These are phyloP conservation scores for Leccinum uliginosum DNA, from an alignment of 768 basidiomycete genomes.

Conservation along the genomic window DNA sequence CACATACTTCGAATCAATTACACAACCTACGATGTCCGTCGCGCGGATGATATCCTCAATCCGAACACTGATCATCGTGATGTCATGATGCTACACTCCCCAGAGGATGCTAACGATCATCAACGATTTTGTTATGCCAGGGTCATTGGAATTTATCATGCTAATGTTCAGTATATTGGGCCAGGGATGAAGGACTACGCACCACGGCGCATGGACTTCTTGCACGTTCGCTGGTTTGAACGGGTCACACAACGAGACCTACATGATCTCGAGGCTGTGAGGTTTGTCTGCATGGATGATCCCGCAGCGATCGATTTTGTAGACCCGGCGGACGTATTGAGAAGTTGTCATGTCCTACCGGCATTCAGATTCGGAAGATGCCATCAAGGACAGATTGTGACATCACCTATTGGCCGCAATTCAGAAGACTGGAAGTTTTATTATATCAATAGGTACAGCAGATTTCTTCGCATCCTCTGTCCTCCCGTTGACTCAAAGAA, in stretches of 20 bases:
- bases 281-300: background rate
- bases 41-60: too few species aligned
- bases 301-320: background rate
- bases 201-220: background rate
- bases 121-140: too few species aligned
- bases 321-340: background rate
- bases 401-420: background rate
- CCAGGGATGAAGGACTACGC: background rate
- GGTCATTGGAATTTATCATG: too few species aligned
- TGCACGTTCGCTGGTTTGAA: background rate
- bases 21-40: too few species aligned
- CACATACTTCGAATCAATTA: too few species aligned
- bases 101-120: too few species aligned
- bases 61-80: too few species aligned
- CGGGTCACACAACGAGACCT: background rate
- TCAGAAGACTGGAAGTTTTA: background rate
- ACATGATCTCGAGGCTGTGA: background rate
- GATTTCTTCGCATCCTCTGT: too few species aligned
- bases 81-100: too few species aligned
- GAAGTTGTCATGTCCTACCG: background rate
- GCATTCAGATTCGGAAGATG: background rate
- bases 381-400: background rate
- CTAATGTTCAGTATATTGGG: too few species aligned
- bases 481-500: too few species aligned
- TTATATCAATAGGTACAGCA: background rate